Evolutionary conservation across 2,329 filamentous ascomycete species (phyloP).

Genomic region (Colletotrichum sp.): DNA sequence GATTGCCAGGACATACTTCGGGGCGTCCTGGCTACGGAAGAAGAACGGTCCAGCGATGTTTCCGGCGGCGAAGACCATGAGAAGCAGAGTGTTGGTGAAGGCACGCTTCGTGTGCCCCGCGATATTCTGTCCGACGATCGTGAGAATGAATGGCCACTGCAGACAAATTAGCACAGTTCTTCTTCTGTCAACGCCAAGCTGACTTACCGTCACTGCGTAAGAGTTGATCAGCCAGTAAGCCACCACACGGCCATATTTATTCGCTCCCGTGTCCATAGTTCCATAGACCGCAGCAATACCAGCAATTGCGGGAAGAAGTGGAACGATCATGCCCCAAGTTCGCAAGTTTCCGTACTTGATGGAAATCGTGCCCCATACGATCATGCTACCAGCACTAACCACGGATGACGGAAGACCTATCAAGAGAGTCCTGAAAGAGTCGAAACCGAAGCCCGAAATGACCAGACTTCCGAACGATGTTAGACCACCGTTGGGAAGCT

Average conservation of each 20-base stretch:
- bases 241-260: background rate
- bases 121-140: background rate
- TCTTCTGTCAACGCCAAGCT: too few relatives aligned
- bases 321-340: conserved; percentile 31
- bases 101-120: conserved; percentile 21
- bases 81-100: conserved; percentile 22
- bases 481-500: conserved; percentile 22
- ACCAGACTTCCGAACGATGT: conserved; percentile 26
- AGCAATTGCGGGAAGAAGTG: conserved; percentile 27
- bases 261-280: background rate
- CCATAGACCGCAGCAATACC: background rate
- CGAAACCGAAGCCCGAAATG: conserved; percentile 27
- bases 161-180: background rate
- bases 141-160: background rate
- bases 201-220: background rate
- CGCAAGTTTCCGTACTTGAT: conserved; percentile 27
- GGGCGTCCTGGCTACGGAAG: conserved; percentile 26
- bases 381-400: conserved; percentile 28
- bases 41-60: conserved; percentile 28
- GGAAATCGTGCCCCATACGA: conserved; percentile 28
- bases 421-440: conserved; percentile 24
- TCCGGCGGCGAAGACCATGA: conserved; percentile 24
- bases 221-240: background rate
- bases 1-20: conserved; percentile 27
- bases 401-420: conserved; percentile 27